Evolutionary conservation across 2,329 filamentous ascomycete genomes (phyloP).

Genomic region (Teratosphaeria viscida): DNA sequence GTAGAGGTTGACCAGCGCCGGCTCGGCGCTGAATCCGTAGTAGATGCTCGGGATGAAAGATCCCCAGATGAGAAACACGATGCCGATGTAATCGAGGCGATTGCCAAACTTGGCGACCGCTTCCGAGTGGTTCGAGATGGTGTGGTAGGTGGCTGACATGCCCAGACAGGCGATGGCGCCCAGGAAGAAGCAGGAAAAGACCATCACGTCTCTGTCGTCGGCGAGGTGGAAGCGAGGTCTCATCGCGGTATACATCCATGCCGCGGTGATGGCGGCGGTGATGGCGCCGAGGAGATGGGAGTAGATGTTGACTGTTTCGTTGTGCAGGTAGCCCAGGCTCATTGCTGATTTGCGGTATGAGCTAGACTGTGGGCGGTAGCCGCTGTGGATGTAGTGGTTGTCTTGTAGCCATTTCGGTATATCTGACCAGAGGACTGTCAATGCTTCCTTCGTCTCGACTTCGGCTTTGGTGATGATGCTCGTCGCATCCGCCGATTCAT

Average conservation of each 20-base stretch:
- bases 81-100: slow-evolving; percentile 88
- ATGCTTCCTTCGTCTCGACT: slow-evolving; percentile 24
- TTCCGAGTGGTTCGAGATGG: slow-evolving; percentile 74
- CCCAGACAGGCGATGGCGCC: slow-evolving; percentile 44
- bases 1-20: slow-evolving; percentile 57
- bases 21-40: slow-evolving; percentile 70
- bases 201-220: slow-evolving; percentile 52
- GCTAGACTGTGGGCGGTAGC: slow-evolving; percentile 53
- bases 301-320: slow-evolving; percentile 63
- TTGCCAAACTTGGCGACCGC: slow-evolving; percentile 74
- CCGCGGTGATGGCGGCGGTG: slow-evolving; percentile 42
- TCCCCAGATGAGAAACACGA: slow-evolving; percentile 83
- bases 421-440: slow-evolving; percentile 38
- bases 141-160: slow-evolving; percentile 62
- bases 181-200: slow-evolving; percentile 68
- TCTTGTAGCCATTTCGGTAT: slow-evolving; percentile 42
- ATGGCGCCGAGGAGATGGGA: slow-evolving; percentile 59
- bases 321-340: slow-evolving; percentile 54
- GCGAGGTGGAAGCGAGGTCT: slow-evolving; percentile 57
- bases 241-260: slow-evolving; percentile 47
- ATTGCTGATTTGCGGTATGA: slow-evolving; percentile 50
- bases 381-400: slow-evolving; percentile 58
- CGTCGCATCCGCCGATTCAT: neutral
- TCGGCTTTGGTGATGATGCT: slow-evolving; percentile 2
- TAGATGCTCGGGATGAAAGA: slow-evolving; percentile 73